Conservation (phyloP, 2,329 filamentous ascomycete genomes). For the Cadophora sp. region DNA sequence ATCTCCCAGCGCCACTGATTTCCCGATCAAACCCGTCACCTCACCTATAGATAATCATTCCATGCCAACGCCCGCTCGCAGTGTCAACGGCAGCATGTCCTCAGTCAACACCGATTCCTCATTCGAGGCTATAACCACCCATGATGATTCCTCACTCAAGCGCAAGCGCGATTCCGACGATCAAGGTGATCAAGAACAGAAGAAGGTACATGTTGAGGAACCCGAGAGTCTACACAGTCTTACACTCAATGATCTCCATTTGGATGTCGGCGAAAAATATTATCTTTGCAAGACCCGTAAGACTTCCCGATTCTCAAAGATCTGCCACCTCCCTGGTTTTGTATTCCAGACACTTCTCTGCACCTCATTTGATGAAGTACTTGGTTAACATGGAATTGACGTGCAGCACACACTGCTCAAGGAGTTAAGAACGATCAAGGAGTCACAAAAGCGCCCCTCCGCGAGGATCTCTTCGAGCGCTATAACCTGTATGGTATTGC, state of each 20-base stretch:
- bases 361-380: conserved; percentile 36
- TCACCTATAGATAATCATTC: conserved; percentile 52
- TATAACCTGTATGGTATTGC: conserved; percentile 64
- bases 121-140: conserved; percentile 38
- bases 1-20: conserved; percentile 55
- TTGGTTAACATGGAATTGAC: conserved; percentile 45
- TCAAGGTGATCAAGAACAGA: conserved; percentile 60
- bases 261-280: conserved; percentile 72
- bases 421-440: neutral
- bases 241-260: conserved; percentile 68
- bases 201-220: conserved; percentile 68
- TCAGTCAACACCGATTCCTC: conserved; percentile 32
- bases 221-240: conserved; percentile 51
- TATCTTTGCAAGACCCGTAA: conserved; percentile 72
- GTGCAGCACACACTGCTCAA: conserved; percentile 39
- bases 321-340: conserved; percentile 22
- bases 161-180: conserved; percentile 67
- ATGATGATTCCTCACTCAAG: conserved; percentile 63
- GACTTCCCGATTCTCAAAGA: conserved; percentile 54
- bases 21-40: conserved; percentile 53
- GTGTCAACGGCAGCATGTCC: conserved; percentile 60
- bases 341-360: conserved; percentile 28
- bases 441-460: conserved; percentile 47
- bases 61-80: conserved; percentile 67
- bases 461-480: conserved; percentile 64